Percentiles rank a stretch among this genome's conserved stretches.
Evolutionary conservation across 805 yeast species (phyloP).

Genomic region (Candida methanosorbosa): DNA sequence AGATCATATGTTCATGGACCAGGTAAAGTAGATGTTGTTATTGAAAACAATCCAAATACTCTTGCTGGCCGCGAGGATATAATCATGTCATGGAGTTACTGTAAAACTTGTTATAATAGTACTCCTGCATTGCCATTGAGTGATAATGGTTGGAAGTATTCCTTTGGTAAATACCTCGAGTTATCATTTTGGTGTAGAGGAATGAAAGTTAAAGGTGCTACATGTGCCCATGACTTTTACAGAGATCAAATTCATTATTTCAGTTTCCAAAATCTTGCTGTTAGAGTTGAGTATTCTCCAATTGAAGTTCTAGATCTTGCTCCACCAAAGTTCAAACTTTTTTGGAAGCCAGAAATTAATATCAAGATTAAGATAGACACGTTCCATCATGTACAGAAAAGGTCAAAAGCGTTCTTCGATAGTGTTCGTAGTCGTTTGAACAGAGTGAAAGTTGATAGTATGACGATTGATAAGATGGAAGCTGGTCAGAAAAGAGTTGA

Average conservation of each 20-base stretch:
- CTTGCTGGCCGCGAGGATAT: slow-evolving; percentile 56
- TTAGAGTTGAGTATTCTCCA: slow-evolving; percentile 66
- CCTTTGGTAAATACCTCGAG: slow-evolving; percentile 91
- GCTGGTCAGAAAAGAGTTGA: slow-evolving; percentile 56
- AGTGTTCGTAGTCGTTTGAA: slow-evolving; percentile 63
- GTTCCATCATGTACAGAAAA: slow-evolving; percentile 41
- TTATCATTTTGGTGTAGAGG: slow-evolving; percentile 69
- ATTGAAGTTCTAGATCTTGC: slow-evolving; percentile 74
- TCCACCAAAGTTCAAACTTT: slow-evolving; percentile 63
- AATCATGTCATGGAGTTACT: slow-evolving; percentile 85
- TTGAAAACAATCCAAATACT: slow-evolving; percentile 52
- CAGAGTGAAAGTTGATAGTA: slow-evolving; percentile 71
- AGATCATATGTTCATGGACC: slow-evolving; percentile 83
- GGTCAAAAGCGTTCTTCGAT: slow-evolving; percentile 54
- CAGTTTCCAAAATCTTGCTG: slow-evolving; percentile 69
- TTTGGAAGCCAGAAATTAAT: slow-evolving; percentile 66
- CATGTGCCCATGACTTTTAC: slow-evolving; percentile 75
- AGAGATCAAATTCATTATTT: slow-evolving; percentile 79
- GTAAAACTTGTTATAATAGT: slow-evolving; percentile 66
- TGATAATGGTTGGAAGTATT: slow-evolving; percentile 80
- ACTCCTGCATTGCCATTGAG: slow-evolving; percentile 79
- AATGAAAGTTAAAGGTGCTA: slow-evolving; percentile 44
- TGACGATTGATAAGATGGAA: slow-evolving; percentile 60
- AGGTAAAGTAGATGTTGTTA: slow-evolving; percentile 70
- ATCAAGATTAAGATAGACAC: slow-evolving; percentile 60